Percentiles rank a stretch among this genome's conserved stretches.
Conservation (phyloP, 306 rosid species). For the Crotalaria pallida region DNA sequence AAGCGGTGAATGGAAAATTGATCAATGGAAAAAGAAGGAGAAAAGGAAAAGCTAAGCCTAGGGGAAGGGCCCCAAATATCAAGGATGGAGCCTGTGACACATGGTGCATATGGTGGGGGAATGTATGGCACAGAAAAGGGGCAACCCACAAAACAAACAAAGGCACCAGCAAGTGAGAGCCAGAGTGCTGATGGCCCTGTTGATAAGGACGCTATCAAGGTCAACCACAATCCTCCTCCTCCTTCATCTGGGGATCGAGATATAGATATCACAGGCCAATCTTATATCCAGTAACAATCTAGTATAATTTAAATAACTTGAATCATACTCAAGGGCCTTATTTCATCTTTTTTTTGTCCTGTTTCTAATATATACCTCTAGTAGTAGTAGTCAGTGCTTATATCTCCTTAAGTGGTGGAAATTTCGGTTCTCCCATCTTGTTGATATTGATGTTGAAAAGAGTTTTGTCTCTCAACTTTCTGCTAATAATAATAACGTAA, state of each 20-base stretch:
- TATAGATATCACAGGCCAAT: conserved; percentile 64
- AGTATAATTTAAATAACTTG: not conserved
- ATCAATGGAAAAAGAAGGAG: conserved; percentile 15
- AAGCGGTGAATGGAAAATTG: not conserved
- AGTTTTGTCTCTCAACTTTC: not conserved
- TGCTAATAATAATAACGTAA: not conserved
- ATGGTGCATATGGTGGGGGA: conserved; percentile 72
- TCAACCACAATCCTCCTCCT: conserved; percentile 42
- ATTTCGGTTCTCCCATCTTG: not conserved
- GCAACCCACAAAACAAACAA: conserved; percentile 17
- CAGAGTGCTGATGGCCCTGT: conserved; percentile 66
- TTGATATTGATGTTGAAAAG: not conserved
- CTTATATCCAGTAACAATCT: conserved; percentile 58
- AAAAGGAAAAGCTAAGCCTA: conserved; percentile 21
- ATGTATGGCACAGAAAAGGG: conserved; percentile 48
- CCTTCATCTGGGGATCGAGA: conserved; percentile 63
- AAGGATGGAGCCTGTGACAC: conserved; percentile 51
- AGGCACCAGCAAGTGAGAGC: conserved; percentile 51
- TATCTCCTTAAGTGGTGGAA: not conserved
- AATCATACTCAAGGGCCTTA: not conserved
- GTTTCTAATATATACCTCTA: too few relatives aligned
- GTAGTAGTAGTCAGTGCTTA: too few relatives aligned
- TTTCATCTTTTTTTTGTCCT: not conserved
- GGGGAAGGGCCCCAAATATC: conserved; percentile 48
- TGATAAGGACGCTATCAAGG: conserved; percentile 29